phyloP scores from a whole-genome alignment of 2,329 filamentous ascomycete species.

The Aspergillus pseudoviridinutans region DNA sequence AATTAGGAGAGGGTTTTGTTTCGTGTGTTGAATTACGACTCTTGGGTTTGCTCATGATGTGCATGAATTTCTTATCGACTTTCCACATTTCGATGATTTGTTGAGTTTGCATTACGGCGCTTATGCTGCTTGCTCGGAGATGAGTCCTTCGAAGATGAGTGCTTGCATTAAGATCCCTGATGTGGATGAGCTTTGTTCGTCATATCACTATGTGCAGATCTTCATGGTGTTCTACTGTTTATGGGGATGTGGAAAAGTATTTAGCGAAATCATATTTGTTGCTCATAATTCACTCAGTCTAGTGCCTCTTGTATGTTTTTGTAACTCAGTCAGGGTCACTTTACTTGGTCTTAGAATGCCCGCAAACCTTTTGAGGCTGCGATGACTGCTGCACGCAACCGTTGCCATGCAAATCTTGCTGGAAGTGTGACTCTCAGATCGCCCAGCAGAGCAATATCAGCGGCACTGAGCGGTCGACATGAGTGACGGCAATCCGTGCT shows the following conservation, averaged over 20 bases:
- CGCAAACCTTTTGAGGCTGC: background rate
- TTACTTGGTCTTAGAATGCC: background rate
- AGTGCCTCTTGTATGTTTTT: background rate
- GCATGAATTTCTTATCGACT: conserved; percentile 14
- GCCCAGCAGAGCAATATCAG: background rate
- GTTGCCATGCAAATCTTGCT: background rate
- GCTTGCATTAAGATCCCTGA: background rate
- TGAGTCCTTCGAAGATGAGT: background rate
- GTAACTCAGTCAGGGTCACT: background rate
- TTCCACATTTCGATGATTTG: background rate
- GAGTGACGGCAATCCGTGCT: background rate
- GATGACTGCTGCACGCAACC: background rate
- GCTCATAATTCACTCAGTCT: background rate
- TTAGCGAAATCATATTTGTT: background rate
- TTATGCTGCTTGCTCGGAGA: background rate
- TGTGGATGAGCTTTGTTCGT: background rate
- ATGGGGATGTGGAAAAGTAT: background rate
- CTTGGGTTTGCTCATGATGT: conserved; percentile 17
- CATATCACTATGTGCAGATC: background rate
- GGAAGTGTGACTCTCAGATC: background rate
- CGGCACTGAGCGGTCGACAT: background rate
- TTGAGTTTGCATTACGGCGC: conserved; percentile 6
- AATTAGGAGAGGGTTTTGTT: conserved; percentile 8
- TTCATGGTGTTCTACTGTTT: background rate
- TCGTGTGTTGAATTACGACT: conserved; percentile 13